A percentile compares a stretch with the other conserved stretches of the same genome.
phyloP scores from a whole-genome alignment of 106 monocot species.

The Dendrobium nobile region DNA sequence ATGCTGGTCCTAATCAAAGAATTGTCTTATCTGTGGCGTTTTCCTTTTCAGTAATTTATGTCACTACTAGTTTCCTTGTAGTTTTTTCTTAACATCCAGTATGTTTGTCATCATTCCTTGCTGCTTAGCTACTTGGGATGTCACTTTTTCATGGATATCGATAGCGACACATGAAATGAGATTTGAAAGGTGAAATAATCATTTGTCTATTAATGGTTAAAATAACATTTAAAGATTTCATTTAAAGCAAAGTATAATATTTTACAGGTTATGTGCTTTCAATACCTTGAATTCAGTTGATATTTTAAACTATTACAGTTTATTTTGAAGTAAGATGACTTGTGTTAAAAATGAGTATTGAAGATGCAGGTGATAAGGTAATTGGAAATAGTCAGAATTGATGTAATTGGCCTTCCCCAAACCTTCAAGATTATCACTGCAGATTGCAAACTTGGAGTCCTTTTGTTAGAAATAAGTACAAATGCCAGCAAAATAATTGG shows the following conservation, averaged over 20 bases:
- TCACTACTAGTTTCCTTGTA: background rate
- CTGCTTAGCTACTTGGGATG: conserved; percentile 15
- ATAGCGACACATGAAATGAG: conserved; percentile 11
- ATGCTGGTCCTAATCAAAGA: background rate
- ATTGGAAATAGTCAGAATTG: background rate
- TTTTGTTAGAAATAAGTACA: no score
- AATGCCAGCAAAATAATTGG: background rate
- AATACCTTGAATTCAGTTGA: background rate
- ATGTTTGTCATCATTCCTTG: conserved; percentile 20
- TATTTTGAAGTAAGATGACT: background rate
- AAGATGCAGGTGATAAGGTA: background rate
- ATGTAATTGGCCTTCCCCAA: background rate
- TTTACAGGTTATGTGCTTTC: background rate
- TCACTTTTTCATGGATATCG: conserved; percentile 16
- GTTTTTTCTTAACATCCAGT: conserved; percentile 56
- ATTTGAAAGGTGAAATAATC: conserved; percentile 32
- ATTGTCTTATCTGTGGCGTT: background rate
- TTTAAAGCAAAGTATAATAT: background rate
- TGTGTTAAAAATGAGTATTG: background rate
- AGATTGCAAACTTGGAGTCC: background rate
- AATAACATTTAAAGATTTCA: background rate
- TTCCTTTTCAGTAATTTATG: conserved; percentile 1
- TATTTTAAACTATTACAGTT: background rate
- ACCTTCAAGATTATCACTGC: background rate
- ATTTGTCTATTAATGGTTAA: conserved; percentile 1